Percentiles rank a stretch among this genome's conserved stretches.
phyloP scores from a whole-genome alignment of 495 filamentous ascomycete genomes.

The Rhizodiscina lignyota region DNA sequence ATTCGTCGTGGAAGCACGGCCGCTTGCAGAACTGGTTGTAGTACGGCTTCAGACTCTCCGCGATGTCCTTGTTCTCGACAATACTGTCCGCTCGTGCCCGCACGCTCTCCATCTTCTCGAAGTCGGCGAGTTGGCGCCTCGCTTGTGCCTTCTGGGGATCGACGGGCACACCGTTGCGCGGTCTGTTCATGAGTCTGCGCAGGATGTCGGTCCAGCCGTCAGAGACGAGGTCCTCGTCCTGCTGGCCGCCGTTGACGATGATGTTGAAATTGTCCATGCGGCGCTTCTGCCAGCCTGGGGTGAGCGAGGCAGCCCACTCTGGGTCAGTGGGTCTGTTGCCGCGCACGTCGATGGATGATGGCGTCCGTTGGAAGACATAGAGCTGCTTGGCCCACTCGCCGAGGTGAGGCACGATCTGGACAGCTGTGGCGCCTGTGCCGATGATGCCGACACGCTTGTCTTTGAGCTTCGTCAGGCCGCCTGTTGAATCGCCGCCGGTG shows the following conservation, averaged over 20 bases:
- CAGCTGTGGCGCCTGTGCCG: constrained; percentile 9
- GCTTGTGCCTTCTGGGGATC: neutral
- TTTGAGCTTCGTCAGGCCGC: constrained; percentile 5
- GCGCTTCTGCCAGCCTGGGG: constrained; percentile 7
- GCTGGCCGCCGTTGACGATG: constrained; percentile 3
- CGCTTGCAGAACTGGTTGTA: constrained; percentile 11
- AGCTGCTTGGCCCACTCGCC: constrained; percentile 7
- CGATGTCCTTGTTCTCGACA: constrained; percentile 8
- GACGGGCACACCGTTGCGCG: neutral
- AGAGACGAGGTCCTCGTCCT: constrained; percentile 7
- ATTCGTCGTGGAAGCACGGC: constrained; percentile 11
- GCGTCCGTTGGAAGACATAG: constrained; percentile 11
- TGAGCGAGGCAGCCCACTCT: constrained; percentile 3
- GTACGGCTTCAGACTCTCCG: constrained; percentile 8
- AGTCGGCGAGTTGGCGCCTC: constrained; percentile 3
- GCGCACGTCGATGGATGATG: constrained; percentile 7
- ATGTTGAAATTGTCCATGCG: constrained; percentile 9
- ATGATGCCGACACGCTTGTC: constrained; percentile 12
- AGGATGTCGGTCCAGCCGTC: constrained; percentile 10
- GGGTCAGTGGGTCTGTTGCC: constrained; percentile 5
- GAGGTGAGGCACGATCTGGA: constrained; percentile 9
- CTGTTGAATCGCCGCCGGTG: constrained; percentile 9
- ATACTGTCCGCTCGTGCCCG: constrained; percentile 3
- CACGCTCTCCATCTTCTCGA: constrained; percentile 3
- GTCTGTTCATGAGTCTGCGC: constrained; percentile 1